phyloP scores from a whole-genome alignment of 2,329 filamentous ascomycete species.

The Aspergillus ustus region DNA sequence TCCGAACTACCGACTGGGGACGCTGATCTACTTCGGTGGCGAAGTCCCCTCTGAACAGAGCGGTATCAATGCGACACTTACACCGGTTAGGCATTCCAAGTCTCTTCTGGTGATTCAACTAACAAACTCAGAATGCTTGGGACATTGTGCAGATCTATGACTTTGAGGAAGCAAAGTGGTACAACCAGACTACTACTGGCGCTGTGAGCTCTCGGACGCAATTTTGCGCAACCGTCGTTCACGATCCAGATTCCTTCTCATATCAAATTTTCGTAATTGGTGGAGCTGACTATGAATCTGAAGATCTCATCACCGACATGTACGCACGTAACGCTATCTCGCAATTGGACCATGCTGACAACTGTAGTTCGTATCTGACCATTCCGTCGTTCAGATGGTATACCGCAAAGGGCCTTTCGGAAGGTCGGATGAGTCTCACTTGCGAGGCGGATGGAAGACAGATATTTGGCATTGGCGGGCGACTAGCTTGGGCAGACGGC shows the following conservation, averaged over 20 bases:
- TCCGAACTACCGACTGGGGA: slow-evolving; percentile 14
- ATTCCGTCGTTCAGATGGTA: slow-evolving; percentile 27
- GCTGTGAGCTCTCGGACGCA: slow-evolving; percentile 19
- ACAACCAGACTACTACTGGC: slow-evolving; percentile 25
- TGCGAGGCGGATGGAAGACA: slow-evolving; percentile 21
- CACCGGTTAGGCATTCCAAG: slow-evolving; percentile 1
- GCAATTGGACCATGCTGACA: neutral
- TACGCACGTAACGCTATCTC: slow-evolving; percentile 7
- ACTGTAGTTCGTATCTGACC: slow-evolving; percentile 20
- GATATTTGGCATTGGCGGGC: slow-evolving; percentile 22
- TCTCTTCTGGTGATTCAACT: neutral
- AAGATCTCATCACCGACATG: slow-evolving; percentile 16
- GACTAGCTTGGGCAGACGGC: slow-evolving; percentile 17
- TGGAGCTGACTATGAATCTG: slow-evolving; percentile 18
- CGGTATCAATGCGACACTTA: slow-evolving; percentile 19
- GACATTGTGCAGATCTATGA: slow-evolving; percentile 22
- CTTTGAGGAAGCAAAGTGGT: slow-evolving; percentile 21
- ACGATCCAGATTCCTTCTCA: slow-evolving; percentile 17
- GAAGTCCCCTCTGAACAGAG: slow-evolving; percentile 21
- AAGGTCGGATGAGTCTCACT: slow-evolving; percentile 20
- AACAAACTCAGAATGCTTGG: slow-evolving; percentile 19
- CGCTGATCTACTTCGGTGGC: slow-evolving; percentile 24
- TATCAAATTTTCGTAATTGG: slow-evolving; percentile 23
- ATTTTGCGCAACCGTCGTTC: slow-evolving; percentile 22
- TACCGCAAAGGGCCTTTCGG: slow-evolving; percentile 12